Evolutionary conservation across 75 land plant species (phyloP).

Genomic region (Cryptomeria japonica): DNA sequence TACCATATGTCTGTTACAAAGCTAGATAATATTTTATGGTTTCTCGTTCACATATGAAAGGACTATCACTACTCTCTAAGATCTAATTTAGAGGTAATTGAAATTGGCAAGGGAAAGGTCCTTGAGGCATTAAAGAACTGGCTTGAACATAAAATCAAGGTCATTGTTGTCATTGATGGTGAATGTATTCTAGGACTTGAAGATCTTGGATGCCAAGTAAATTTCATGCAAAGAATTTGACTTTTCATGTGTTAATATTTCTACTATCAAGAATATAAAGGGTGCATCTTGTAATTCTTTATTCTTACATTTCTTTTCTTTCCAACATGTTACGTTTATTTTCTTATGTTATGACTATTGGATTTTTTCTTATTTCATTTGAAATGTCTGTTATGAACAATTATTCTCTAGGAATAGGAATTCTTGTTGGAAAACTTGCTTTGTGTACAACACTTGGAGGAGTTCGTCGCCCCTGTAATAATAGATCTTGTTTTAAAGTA

Average conservation of each 20-base stretch:
- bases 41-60: background rate
- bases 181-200: conserved; percentile 51
- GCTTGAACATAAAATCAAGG: conserved; percentile 44
- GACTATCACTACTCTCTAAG: background rate
- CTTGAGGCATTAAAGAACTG: conserved; percentile 37
- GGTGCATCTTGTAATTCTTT: background rate
- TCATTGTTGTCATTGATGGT: conserved; percentile 52
- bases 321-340: background rate
- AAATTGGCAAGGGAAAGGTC: conserved; percentile 28
- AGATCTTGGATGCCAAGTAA: conserved; percentile 47
- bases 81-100: background rate
- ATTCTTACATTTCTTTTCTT: background rate
- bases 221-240: background rate
- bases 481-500: background rate
- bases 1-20: background rate
- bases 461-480: conserved; percentile 18
- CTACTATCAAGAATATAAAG: background rate
- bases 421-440: conserved; percentile 49
- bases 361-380: background rate
- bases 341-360: background rate
- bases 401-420: conserved; percentile 44
- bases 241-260: background rate
- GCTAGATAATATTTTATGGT: background rate
- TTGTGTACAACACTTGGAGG: conserved; percentile 52
- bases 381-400: background rate